These are phyloP conservation scores for Fusarium sp. DNA, from an alignment of 2,329 filamentous ascomycete species.

Conservation along the genomic window DNA sequence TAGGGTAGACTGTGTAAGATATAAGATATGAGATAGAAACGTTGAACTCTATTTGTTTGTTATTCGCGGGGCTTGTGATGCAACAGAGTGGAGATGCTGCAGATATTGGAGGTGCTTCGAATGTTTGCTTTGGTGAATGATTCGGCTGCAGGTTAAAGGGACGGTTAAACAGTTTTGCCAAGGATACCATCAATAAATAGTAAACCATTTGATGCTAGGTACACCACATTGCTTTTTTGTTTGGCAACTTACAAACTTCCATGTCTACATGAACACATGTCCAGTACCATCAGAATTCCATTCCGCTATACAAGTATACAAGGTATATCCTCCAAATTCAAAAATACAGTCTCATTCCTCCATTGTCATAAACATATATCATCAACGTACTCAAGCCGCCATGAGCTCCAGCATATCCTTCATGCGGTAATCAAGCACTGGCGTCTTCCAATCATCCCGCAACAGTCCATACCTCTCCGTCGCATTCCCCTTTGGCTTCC, in stretches of 20 bases:
- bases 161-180: background rate
- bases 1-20: background rate
- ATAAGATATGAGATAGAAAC: no score
- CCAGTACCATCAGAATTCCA: background rate
- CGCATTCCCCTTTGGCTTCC: slow-evolving; percentile 69
- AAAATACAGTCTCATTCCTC: slow-evolving; percentile 15
- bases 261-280: background rate
- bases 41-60: background rate
- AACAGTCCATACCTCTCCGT: slow-evolving; percentile 72
- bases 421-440: slow-evolving; percentile 72
- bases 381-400: slow-evolving; percentile 34
- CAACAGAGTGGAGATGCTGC: background rate
- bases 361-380: slow-evolving; percentile 15
- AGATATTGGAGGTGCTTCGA: background rate
- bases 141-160: background rate
- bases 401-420: slow-evolving; percentile 71
- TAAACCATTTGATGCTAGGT: no score
- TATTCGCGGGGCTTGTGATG: background rate
- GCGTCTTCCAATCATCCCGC: slow-evolving; percentile 73
- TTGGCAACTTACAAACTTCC: background rate
- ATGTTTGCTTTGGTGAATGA: background rate
- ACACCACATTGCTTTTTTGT: no score
- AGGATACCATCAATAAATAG: background rate
- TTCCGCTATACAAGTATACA: slow-evolving; percentile 1
- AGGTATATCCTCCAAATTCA: slow-evolving; percentile 35